Evolutionary conservation across 163 green algal genomes (phyloP).

Genomic region (Chloroidium sp.): DNA sequence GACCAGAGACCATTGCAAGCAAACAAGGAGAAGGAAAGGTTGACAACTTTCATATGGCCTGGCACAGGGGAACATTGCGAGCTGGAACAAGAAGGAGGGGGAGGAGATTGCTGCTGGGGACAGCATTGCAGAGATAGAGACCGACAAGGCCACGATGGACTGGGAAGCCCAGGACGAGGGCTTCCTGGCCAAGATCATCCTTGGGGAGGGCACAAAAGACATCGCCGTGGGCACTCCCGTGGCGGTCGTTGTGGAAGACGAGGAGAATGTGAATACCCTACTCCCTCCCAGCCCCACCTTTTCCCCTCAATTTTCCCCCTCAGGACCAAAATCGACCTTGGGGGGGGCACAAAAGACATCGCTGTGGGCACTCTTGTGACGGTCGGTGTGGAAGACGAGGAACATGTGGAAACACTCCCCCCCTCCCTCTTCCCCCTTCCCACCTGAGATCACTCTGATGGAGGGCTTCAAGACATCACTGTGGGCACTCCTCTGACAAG

Average conservation of each 20-base stretch:
- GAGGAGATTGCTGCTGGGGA: slow-evolving; percentile 69
- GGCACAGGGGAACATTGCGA: slow-evolving; percentile 50
- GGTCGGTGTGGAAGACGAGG: slow-evolving; percentile 34
- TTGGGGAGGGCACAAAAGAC: slow-evolving; percentile 56
- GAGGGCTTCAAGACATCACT: too few relatives aligned
- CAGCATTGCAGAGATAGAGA: slow-evolving; percentile 83
- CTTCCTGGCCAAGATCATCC: slow-evolving; percentile 85
- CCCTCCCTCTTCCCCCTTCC: not conserved
- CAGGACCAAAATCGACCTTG: not conserved
- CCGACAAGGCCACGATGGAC: slow-evolving; percentile 70
- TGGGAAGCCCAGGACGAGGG: slow-evolving; percentile 82
- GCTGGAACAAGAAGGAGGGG: slow-evolving; percentile 67
- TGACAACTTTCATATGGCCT: too few relatives aligned
- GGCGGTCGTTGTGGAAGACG: slow-evolving; percentile 83
- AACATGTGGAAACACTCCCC: not conserved
- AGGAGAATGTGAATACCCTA: slow-evolving; percentile 21
- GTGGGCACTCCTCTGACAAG: too few relatives aligned
- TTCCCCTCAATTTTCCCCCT: too few relatives aligned
- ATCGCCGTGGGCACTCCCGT: slow-evolving; percentile 71
- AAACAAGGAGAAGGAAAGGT: too few relatives aligned
- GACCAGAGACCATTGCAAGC: too few relatives aligned
- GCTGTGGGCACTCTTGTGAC: slow-evolving; percentile 71
- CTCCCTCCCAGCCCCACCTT: too few relatives aligned
- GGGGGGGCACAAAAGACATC: slow-evolving; percentile 57
- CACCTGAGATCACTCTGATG: not conserved